Evolutionary conservation across 2,329 filamentous ascomycete species (phyloP), one percentile per base, ranked within the genome.

Genomic region (Claviceps maximensis): DNA sequence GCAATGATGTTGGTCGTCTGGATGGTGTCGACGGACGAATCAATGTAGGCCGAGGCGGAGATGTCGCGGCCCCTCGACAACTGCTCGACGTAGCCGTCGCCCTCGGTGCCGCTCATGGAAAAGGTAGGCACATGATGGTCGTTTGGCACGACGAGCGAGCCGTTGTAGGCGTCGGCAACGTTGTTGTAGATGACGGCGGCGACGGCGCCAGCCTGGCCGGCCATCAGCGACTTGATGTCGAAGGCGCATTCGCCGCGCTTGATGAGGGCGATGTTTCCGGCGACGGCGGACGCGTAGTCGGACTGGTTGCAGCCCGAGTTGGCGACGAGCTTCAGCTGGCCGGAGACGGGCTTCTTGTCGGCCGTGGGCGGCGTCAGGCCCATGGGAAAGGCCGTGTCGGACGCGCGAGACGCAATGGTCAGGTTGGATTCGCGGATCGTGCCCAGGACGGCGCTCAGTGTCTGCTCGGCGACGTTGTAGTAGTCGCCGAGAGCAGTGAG

Each of bases 131-230:
- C 72, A 59, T 88, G 78, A 50, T 80, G 61, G 12, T 74, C 70
- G 0, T 71, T 70, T 0, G 83, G 81, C 0, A 70, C 73, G 12
- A 83, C 86, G 3, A 93, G 73, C 1, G 86, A 90, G 42, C 86
- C 87, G 50, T 76, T 74, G 1, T 89, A 68, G 3, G 69, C 65
- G 1, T 80, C 85, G 1, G 75, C 68, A 49, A 80, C 80, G 58
- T 83, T 84, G 71, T 91, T 89, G 69, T 87, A 90, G 49, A 93
- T 74, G 15, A 93, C 69, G 1, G 83, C 84, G 1, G 82, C 87
- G 3, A 79, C 66, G 5, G 87, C 87, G 21, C 86, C 85, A 1
- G 84, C 84, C 49, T 72, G 74, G 44, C 82, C 84, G 6, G 87
- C 86, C 15, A 78, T 70, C 51, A 75, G 75, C 1, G 84, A 84